These are phyloP conservation scores for Luffa acutangula DNA, from an alignment of 306 rosid genomes.

Conservation along the genomic window DNA sequence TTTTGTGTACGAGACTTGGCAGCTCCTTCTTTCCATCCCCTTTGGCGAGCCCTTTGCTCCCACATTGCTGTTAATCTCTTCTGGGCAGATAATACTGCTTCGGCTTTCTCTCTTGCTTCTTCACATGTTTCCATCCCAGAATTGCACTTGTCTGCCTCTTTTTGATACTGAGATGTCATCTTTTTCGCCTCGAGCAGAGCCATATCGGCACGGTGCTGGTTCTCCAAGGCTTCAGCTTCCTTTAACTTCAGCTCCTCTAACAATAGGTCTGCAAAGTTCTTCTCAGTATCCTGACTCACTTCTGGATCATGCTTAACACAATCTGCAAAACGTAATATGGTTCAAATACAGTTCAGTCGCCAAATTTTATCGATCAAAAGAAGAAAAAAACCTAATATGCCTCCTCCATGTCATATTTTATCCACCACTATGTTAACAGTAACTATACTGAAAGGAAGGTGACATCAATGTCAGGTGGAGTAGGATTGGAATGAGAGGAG, in stretches of 20 bases:
- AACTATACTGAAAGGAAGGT: neutral
- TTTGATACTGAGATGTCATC: slow-evolving; percentile 88
- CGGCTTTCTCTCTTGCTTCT: slow-evolving; percentile 91
- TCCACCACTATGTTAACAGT: neutral
- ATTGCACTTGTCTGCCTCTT: slow-evolving; percentile 98
- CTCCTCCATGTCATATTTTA: neutral
- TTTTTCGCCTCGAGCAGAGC: slow-evolving; percentile 96
- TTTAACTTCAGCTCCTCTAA: slow-evolving; percentile 79
- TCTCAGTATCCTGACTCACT: slow-evolving; percentile 77
- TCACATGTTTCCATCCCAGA: slow-evolving; percentile 99
- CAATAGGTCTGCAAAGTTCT: slow-evolving; percentile 78
- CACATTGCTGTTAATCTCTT: slow-evolving; percentile 64
- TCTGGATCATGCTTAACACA: slow-evolving; percentile 88
- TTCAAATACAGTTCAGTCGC: neutral
- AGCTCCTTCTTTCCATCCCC: slow-evolving; percentile 90
- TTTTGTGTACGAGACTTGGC: slow-evolving; percentile 44
- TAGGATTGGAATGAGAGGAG: neutral
- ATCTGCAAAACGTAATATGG: slow-evolving; percentile 30
- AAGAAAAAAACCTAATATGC: neutral
- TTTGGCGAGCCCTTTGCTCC: slow-evolving; percentile 93
- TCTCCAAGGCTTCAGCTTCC: slow-evolving; percentile 65
- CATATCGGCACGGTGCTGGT: slow-evolving; percentile 68
- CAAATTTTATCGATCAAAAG: neutral
- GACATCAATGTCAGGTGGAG: neutral
- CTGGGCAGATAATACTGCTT: slow-evolving; percentile 48